phyloP scores from a whole-genome alignment of 306 rosid genomes.

The Prunus mongolica region DNA sequence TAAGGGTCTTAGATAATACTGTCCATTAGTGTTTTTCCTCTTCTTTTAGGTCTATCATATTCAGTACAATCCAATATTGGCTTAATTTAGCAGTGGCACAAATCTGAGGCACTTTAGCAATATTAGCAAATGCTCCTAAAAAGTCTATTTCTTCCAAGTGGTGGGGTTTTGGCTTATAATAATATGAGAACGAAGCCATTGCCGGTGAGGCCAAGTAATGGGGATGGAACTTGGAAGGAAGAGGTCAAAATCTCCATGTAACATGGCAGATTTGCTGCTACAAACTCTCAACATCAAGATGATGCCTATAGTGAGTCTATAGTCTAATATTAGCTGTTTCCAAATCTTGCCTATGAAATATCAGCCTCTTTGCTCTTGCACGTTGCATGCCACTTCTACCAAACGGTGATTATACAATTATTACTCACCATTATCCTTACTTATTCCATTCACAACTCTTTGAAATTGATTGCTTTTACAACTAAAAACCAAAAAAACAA shows the following conservation, averaged over 20 bases:
- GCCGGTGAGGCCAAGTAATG: neutral
- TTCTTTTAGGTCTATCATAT: neutral
- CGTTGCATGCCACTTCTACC: neutral
- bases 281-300: neutral
- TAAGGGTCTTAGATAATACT: too few species aligned
- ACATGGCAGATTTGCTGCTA: neutral
- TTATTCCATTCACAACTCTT: neutral
- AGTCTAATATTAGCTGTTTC: neutral
- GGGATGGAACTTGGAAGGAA: neutral
- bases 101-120: too few species aligned
- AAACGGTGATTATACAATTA: constrained; percentile 5
- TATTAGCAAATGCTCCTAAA: neutral
- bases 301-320: neutral
- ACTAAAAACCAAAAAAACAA: neutral
- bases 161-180: neutral
- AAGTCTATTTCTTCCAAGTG: neutral
- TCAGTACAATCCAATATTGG: neutral
- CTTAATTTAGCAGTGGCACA: too few species aligned
- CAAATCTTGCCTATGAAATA: neutral
- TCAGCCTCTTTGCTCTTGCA: neutral
- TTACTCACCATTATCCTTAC: neutral
- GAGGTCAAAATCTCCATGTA: neutral
- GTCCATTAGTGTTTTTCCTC: too few species aligned
- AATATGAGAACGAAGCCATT: neutral
- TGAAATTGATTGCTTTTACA: neutral